Percentiles rank a stretch among this genome's conserved stretches.
These are phyloP conservation scores for Xylaria grammica DNA, from an alignment of 495 filamentous ascomycete species.

Conservation along the genomic window DNA sequence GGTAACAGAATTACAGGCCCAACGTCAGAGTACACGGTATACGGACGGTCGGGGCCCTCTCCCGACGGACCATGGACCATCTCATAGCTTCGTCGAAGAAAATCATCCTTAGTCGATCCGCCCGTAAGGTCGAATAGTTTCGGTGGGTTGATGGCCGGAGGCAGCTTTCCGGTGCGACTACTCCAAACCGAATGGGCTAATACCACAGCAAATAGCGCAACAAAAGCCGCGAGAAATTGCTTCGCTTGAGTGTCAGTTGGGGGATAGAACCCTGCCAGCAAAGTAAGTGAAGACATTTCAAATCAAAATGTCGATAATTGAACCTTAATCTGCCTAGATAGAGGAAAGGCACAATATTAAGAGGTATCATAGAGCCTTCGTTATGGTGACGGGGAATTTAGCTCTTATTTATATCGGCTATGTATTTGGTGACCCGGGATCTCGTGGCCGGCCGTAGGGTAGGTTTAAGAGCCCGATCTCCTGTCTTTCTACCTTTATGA, in stretches of 20 bases:
- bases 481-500: not conserved
- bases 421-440: not conserved
- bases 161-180: not conserved
- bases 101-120: not conserved
- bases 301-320: no score
- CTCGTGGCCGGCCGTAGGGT: not conserved
- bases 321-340: no score
- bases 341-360: no score
- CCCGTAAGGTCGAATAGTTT: constrained; percentile 1
- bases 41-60: constrained; percentile 12
- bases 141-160: constrained; percentile 6
- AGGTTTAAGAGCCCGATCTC: constrained; percentile 2
- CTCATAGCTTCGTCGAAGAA: constrained; percentile 6
- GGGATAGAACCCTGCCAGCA: not conserved
- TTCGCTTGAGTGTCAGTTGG: not conserved
- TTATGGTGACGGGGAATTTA: no score
- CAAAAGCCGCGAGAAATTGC: not conserved
- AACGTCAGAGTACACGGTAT: constrained; percentile 20
- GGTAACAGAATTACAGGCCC: constrained; percentile 47
- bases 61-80: not conserved
- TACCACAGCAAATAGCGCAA: not conserved
- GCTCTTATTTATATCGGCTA: no score
- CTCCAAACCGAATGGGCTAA: not conserved
- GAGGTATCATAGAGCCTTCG: no score
- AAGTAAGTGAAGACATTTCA: not conserved